Evolutionary conservation across 2,329 filamentous ascomycete species (phyloP).

Genomic region (Stachybotrys chartarum): DNA sequence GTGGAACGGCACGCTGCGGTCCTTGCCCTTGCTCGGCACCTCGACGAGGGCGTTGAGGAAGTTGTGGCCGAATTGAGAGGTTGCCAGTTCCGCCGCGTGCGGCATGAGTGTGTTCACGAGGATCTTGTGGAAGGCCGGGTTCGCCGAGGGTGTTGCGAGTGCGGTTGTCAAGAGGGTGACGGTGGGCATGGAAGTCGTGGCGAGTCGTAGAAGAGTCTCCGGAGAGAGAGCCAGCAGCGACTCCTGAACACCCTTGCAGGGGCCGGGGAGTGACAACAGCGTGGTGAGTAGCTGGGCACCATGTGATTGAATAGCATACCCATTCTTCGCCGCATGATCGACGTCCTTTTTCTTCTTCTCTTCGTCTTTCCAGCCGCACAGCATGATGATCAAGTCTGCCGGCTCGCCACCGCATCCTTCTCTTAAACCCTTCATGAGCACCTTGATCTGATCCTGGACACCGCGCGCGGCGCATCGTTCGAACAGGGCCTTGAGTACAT

Average conservation of each 20-base stretch:
- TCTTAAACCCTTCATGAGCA: slow-evolving; percentile 39
- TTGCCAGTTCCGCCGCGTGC: slow-evolving; percentile 37
- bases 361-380: slow-evolving; percentile 38
- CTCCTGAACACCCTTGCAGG: slow-evolving; percentile 65
- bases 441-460: slow-evolving; percentile 42
- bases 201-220: slow-evolving; percentile 55
- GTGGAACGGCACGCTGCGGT: slow-evolving; percentile 46
- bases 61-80: slow-evolving; percentile 43
- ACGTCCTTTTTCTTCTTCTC: slow-evolving; percentile 27
- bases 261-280: slow-evolving; percentile 68
- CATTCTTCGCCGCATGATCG: slow-evolving; percentile 47
- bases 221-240: slow-evolving; percentile 55
- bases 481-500: slow-evolving; percentile 73
- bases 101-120: slow-evolving; percentile 41
- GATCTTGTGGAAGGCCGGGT: slow-evolving; percentile 48
- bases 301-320: slow-evolving; percentile 51
- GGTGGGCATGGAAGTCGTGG: slow-evolving; percentile 45
- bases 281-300: slow-evolving; percentile 74
- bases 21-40: slow-evolving; percentile 41
- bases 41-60: slow-evolving; percentile 41
- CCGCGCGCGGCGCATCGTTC: slow-evolving; percentile 72
- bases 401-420: slow-evolving; percentile 40
- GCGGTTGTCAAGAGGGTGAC: slow-evolving; percentile 44
- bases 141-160: slow-evolving; percentile 37
- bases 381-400: slow-evolving; percentile 39